Evolutionary conservation across 805 yeast genomes (phyloP), one percentile per base, ranked within the genome.

Genomic region (Yamadazyma ubonensis): DNA sequence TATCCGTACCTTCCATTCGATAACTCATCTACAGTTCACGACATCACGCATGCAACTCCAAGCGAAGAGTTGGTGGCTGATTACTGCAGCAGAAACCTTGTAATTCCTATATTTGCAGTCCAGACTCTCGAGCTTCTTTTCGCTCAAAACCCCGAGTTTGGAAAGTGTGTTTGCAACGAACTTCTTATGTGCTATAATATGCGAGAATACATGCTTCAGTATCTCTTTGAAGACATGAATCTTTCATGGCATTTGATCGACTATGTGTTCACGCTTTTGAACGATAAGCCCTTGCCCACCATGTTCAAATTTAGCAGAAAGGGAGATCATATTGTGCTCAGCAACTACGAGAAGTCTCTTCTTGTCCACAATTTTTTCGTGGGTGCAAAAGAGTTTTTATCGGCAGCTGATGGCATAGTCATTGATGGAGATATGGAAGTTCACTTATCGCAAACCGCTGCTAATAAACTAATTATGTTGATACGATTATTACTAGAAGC

Each of bases 281-380:
- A 72, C 44, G 88, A 88, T 0, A 47, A 48, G n/a, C 49, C 51
- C 9, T 37, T 42, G 5, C 49, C 53, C 15, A 48, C 48, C 8
- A 57, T 49, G 44, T 64, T 66, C 43, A 51, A 56, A 10, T 79
- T 80, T 50, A 76, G 86, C 7, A 68, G 91, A 52, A 64, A 67
- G 46, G 90, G 89, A 0, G 39, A 61, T 0, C 38, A 45, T 26
- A 45, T 84, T 15, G 63, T 58, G 4, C 58, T 84, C 25, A 75
- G 84, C 11, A 77, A 72, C 8, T 68, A 81, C 35, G 91, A 84
- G 50, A 69, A 63, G 44, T 74, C 76, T 48, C 81, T 83, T 87
- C 53, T 85, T 10, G 56, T 85, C 26, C 89, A 83, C 59, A 88
- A 81, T 54, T 80, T 83, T 48, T 68, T 85, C 43, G 68, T 78